These are phyloP conservation scores for Aspergillus cejpii DNA, from an alignment of 2,329 filamentous ascomycete genomes.

Conservation along the genomic window DNA sequence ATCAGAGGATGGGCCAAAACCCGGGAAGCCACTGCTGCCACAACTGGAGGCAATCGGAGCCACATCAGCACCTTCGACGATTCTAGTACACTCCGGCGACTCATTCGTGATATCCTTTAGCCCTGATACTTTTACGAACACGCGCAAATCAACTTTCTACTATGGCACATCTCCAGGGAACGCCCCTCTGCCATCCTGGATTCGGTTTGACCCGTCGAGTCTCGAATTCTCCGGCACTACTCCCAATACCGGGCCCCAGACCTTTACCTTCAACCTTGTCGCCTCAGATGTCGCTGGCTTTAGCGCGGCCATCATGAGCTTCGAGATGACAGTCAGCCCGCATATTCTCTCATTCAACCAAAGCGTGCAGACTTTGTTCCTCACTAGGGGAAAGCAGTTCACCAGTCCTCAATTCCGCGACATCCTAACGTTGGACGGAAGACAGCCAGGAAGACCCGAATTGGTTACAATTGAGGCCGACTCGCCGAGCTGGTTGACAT, in stretches of 20 bases:
- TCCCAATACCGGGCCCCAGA: conserved; percentile 63
- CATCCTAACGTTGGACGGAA: conserved; percentile 54
- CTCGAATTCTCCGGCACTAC: conserved; percentile 66
- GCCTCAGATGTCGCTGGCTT: conserved; percentile 77
- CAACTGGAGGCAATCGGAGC: conserved; percentile 34
- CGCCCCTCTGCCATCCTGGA: conserved; percentile 79
- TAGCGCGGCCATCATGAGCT: conserved; percentile 57
- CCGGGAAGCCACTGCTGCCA: conserved; percentile 30
- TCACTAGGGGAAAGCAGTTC: conserved; percentile 49
- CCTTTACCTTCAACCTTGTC: conserved; percentile 64
- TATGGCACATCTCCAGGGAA: conserved; percentile 71
- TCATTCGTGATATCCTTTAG: conserved; percentile 66
- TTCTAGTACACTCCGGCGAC: conserved; percentile 36
- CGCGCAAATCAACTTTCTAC: conserved; percentile 54
- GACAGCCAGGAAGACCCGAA: conserved; percentile 44
- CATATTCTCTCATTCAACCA: conserved; percentile 62
- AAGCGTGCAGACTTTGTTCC: conserved; percentile 51
- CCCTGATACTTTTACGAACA: conserved; percentile 57
- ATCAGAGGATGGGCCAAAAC: conserved; percentile 33
- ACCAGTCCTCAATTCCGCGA: conserved; percentile 48
- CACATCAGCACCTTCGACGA: conserved; percentile 34
- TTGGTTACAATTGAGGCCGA: conserved; percentile 49
- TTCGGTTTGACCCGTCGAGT: conserved; percentile 60
- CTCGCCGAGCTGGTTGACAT: conserved; percentile 62
- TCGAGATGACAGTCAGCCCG: conserved; percentile 64